Conservation (phyloP, 2,329 filamentous ascomycete genomes). For the Calonectria naviculata region DNA sequence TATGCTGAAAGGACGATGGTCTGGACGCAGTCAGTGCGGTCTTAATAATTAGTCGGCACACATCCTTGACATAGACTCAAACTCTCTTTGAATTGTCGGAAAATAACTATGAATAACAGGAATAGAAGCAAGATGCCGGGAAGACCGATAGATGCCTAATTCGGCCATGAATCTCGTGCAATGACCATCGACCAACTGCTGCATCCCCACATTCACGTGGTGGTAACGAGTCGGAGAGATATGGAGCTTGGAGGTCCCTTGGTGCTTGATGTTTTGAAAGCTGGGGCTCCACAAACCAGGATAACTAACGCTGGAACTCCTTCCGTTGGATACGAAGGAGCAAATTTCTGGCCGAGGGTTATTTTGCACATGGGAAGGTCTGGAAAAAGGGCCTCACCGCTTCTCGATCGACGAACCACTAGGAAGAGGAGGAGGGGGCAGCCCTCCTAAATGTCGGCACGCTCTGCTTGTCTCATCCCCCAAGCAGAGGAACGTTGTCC, state of each 20-base stretch:
- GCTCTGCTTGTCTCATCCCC: conserved; percentile 10
- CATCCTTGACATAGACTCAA: not conserved
- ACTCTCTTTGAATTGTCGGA: conserved; percentile 10
- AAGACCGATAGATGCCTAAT: conserved; percentile 1
- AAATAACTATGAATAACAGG: conserved; percentile 18
- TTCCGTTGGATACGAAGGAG: not conserved
- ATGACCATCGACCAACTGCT: conserved; percentile 20
- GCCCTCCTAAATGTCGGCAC: conserved; percentile 11
- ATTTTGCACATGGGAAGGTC: not conserved
- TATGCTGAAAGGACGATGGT: conserved; percentile 50
- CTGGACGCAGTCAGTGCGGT: conserved; percentile 34
- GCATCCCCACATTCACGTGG: conserved; percentile 41
- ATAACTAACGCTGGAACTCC: not conserved
- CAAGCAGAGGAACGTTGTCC: conserved; percentile 2
- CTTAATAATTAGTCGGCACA: conserved; percentile 14
- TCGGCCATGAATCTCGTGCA: conserved; percentile 16
- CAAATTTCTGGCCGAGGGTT: not conserved
- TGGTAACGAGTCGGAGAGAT: conserved; percentile 16
- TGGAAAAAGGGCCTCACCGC: conserved; percentile 16
- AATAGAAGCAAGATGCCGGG: conserved; percentile 3
- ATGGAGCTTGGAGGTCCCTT: conserved; percentile 12
- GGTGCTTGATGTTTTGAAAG: conserved; percentile 21
- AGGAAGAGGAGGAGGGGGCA: conserved; percentile 13
- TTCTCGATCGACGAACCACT: conserved; percentile 1
- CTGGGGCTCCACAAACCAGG: conserved; percentile 25